These are phyloP conservation scores for Brachypodium distachyon DNA, from an alignment of 202 grass and related monocot genomes.

Conservation along the genomic window DNA sequence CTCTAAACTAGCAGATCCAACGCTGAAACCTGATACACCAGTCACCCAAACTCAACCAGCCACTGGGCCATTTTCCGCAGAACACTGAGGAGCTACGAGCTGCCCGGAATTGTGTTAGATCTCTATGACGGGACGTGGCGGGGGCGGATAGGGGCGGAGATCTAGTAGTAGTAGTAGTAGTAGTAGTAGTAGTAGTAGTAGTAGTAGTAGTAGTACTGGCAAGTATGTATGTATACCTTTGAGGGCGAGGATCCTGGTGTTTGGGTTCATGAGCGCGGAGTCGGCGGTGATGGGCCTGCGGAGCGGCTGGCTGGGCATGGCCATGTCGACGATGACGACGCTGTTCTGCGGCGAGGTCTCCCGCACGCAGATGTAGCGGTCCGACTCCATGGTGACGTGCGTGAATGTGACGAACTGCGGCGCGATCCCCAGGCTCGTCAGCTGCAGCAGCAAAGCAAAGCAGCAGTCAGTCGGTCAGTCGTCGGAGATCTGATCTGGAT, in stretches of 20 bases:
- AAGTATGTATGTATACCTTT: conserved; percentile 83
- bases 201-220: too few species aligned
- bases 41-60: background rate
- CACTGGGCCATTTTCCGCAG: background rate
- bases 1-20: background rate
- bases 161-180: background rate
- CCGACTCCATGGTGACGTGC: conserved; percentile 91
- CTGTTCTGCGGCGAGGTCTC: conserved; percentile 89
- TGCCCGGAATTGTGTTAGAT: background rate
- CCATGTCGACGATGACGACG: conserved; percentile 92
- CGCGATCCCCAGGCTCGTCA: conserved; percentile 73
- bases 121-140: background rate
- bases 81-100: background rate
- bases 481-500: background rate
- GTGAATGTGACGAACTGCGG: conserved; percentile 86
- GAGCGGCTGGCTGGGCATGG: conserved; percentile 83
- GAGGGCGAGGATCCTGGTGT: conserved; percentile 82
- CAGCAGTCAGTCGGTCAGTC: background rate
- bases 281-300: conserved; percentile 88
- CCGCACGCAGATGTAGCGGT: conserved; percentile 80
- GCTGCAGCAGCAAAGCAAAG: conserved; percentile 34
- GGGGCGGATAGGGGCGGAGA: too few species aligned
- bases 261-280: conserved; percentile 91
- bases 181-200: too few species aligned
- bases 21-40: background rate